phyloP scores from a whole-genome alignment of 192 early-diverging fungal species.

The Podila clonocystis region DNA sequence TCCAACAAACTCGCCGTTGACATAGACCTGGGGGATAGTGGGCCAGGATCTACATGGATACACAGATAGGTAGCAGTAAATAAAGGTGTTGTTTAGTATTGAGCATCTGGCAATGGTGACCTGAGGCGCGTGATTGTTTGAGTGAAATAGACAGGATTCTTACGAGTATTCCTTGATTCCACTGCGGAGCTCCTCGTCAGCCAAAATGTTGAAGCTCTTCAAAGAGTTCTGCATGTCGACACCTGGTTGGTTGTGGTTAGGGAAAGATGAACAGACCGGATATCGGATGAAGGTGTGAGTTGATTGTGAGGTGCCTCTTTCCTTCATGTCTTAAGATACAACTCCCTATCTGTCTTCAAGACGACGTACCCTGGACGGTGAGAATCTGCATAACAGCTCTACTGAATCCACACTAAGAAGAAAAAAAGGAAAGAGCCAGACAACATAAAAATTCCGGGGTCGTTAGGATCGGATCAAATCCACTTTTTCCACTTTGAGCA shows the following conservation, averaged over 20 bases:
- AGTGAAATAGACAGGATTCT: slow-evolving; percentile 6
- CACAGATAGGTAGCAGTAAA: background rate
- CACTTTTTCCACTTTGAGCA: background rate
- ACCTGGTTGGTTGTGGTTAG: slow-evolving; percentile 53
- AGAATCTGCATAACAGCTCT: slow-evolving; percentile 94
- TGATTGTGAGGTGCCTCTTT: background rate
- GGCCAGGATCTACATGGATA: slow-evolving; percentile 79
- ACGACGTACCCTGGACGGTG: slow-evolving; percentile 68
- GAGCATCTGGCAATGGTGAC: background rate
- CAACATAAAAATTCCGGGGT: too few species aligned
- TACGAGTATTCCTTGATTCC: slow-evolving; percentile 95
- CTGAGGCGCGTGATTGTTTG: background rate
- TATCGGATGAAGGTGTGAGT: background rate
- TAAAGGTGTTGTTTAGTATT: background rate
- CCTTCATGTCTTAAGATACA: background rate
- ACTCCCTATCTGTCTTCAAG: background rate
- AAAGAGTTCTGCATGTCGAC: slow-evolving; percentile 73
- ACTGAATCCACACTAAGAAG: slow-evolving; percentile 87
- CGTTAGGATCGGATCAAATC: background rate
- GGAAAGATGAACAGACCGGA: background rate
- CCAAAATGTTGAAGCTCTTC: slow-evolving; percentile 84
- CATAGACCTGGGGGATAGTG: slow-evolving; percentile 95
- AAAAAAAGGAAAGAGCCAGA: background rate
- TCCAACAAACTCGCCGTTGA: slow-evolving; percentile 96
- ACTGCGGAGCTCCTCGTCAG: slow-evolving; percentile 89